Conservation (phyloP, 176 grass and related monocot genomes). For the Oryza glaberrima region DNA sequence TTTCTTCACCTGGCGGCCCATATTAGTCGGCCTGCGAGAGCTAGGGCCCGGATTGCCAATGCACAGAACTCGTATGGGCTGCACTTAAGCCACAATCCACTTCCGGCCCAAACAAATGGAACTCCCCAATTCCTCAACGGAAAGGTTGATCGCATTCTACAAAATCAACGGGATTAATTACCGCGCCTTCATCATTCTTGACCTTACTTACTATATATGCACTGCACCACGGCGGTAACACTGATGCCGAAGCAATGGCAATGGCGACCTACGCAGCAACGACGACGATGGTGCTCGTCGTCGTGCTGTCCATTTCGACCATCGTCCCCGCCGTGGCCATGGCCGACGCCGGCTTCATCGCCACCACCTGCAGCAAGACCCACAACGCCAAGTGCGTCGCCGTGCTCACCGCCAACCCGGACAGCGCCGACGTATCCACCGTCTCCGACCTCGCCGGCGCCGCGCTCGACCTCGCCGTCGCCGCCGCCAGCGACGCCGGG, state of each 20-base stretch:
- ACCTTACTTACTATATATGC: too few species aligned
- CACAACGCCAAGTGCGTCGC: not conserved
- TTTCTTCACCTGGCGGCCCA: too few species aligned
- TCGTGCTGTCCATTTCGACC: not conserved
- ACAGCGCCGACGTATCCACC: conserved; percentile 7
- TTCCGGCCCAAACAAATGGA: too few species aligned
- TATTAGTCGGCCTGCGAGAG: too few species aligned
- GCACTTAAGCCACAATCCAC: too few species aligned
- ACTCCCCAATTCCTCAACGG: too few species aligned
- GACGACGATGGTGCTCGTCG: not conserved
- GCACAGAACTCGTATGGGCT: too few species aligned
- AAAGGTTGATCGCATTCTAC: too few species aligned
- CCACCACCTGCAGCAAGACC: not conserved
- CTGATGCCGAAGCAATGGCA: not conserved
- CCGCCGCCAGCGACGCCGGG: not conserved
- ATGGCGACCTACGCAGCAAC: not conserved
- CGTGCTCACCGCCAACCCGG: not conserved
- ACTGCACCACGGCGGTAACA: too few species aligned
- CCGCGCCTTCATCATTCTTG: too few species aligned
- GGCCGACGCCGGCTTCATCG: not conserved
- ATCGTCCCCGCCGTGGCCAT: not conserved
- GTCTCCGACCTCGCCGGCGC: not conserved
- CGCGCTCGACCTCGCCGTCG: not conserved
- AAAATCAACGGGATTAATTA: too few species aligned
- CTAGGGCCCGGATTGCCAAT: too few species aligned